phyloP scores from a whole-genome alignment of 2,329 filamentous ascomycete genomes.

The Cercospora janseana region DNA sequence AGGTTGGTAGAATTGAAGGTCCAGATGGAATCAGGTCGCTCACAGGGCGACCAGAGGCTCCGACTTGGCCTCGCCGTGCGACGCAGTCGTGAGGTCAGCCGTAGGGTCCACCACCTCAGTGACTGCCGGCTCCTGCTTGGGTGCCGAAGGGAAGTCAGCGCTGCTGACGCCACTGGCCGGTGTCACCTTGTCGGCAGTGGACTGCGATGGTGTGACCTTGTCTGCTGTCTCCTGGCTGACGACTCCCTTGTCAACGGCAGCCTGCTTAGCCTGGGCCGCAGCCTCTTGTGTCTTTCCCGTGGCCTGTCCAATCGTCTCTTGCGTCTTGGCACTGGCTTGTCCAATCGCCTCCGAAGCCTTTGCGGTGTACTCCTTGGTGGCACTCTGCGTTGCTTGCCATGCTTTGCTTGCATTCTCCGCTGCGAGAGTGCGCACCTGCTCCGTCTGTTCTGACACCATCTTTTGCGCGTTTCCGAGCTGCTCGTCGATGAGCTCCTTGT shows the following conservation, averaged over 20 bases:
- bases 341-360: constrained; percentile 60
- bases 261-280: constrained; percentile 44
- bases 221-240: constrained; percentile 38
- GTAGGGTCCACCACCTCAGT: constrained; percentile 20
- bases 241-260: constrained; percentile 38
- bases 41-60: constrained; percentile 10
- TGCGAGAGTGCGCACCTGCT: constrained; percentile 59
- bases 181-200: constrained; percentile 30
- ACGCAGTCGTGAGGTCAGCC: constrained; percentile 17
- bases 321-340: constrained; percentile 57
- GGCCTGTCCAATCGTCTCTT: constrained; percentile 60
- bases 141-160: constrained; percentile 27
- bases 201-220: constrained; percentile 30
- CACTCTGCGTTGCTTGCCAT: constrained; percentile 56
- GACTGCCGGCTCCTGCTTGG: constrained; percentile 25
- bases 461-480: constrained; percentile 56
- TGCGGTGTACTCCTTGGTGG: constrained; percentile 59
- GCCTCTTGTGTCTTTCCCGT: constrained; percentile 59
- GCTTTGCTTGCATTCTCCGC: constrained; percentile 60
- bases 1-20: constrained; percentile 7
- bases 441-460: constrained; percentile 57
- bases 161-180: constrained; percentile 22
- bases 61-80: constrained; percentile 1
- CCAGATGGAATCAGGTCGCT: constrained; percentile 3
- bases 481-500: constrained; percentile 62